Percentiles rank a stretch among this genome's conserved stretches.
Conservation (phyloP, 2,329 filamentous ascomycete genomes). For the Colletotrichum tropicale region DNA sequence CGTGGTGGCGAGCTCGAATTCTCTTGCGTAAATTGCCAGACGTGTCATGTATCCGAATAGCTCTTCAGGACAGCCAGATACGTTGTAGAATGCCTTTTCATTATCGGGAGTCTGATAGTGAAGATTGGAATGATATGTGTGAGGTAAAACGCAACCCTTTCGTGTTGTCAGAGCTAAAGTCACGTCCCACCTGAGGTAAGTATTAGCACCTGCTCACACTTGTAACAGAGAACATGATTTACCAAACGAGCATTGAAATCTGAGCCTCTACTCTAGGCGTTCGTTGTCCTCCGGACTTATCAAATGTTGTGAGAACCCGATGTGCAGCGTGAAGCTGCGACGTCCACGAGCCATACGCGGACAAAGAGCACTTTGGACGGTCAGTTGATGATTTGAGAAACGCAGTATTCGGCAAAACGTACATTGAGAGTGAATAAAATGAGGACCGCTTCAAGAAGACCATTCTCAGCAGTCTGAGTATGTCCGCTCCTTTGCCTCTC, state of each 20-base stretch:
- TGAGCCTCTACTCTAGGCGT: conserved; percentile 29
- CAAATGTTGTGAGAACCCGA: conserved; percentile 27
- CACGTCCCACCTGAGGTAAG: conserved; percentile 33
- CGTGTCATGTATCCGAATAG: conserved; percentile 30
- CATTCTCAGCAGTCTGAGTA: neutral
- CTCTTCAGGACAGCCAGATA: conserved; percentile 35
- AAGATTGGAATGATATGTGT: conserved; percentile 5
- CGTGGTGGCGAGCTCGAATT: conserved; percentile 28
- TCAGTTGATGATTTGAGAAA: neutral
- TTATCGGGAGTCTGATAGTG: conserved; percentile 21
- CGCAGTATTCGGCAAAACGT: neutral
- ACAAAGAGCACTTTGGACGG: conserved; percentile 31
- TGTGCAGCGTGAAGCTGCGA: conserved; percentile 28
- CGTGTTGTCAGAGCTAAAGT: conserved; percentile 35
- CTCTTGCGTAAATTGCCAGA: conserved; percentile 31
- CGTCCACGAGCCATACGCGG: conserved; percentile 34
- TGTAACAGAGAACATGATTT: neutral
- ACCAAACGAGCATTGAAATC: conserved; percentile 33
- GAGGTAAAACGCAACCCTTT: conserved; percentile 27
- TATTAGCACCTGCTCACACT: neutral
- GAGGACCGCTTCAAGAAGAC: conserved; percentile 30
- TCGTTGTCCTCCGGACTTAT: conserved; percentile 10
- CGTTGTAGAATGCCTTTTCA: conserved; percentile 32
- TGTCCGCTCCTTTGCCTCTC: conserved; percentile 9
- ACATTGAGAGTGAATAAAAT: conserved; percentile 37